Evolutionary conservation across 352 stramenopile genomes (phyloP).

Genomic region (Lagenidium giganteum): DNA sequence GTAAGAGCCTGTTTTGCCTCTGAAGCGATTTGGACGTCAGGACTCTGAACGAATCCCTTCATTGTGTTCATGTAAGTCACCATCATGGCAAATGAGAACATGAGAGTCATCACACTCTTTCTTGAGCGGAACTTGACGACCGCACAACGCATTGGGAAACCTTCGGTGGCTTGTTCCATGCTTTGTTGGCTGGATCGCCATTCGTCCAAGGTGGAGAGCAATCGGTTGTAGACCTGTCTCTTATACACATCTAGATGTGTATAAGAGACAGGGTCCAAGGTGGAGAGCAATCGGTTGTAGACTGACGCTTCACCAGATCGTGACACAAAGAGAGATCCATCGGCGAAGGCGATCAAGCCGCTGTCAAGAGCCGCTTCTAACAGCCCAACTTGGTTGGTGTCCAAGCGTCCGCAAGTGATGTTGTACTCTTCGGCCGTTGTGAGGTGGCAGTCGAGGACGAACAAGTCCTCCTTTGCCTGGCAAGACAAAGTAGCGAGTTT

Average conservation of each 20-base stretch:
- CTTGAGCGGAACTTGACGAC: constrained; percentile 60
- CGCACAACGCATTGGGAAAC: constrained; percentile 46
- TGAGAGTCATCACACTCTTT: constrained; percentile 42
- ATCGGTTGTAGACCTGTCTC: constrained; percentile 50
- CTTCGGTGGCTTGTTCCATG: constrained; percentile 23
- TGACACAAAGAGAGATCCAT: constrained; percentile 43
- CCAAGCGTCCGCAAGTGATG: constrained; percentile 26
- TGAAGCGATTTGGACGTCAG: constrained; percentile 3
- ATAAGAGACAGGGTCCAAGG: too few species aligned
- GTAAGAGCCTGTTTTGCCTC: constrained; percentile 4
- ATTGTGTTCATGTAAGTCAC: constrained; percentile 25
- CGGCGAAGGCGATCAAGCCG: constrained; percentile 45
- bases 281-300: constrained; percentile 50
- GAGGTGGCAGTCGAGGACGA: constrained; percentile 68
- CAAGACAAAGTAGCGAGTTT: constrained; percentile 54
- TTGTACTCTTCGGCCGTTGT: constrained; percentile 60
- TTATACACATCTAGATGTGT: too few species aligned
- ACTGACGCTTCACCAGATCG: constrained; percentile 25
- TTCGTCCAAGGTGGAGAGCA: too few species aligned
- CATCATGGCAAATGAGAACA: constrained; percentile 53
- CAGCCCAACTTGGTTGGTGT: constrained; percentile 28
- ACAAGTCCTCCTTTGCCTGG: constrained; percentile 64
- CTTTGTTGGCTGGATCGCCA: constrained; percentile 30
- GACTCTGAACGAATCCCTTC: constrained; percentile 7
- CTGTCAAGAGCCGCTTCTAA: constrained; percentile 59